Evolutionary conservation across 257 asterid genomes (phyloP).

Genomic region (Scutellaria baicalensis): DNA sequence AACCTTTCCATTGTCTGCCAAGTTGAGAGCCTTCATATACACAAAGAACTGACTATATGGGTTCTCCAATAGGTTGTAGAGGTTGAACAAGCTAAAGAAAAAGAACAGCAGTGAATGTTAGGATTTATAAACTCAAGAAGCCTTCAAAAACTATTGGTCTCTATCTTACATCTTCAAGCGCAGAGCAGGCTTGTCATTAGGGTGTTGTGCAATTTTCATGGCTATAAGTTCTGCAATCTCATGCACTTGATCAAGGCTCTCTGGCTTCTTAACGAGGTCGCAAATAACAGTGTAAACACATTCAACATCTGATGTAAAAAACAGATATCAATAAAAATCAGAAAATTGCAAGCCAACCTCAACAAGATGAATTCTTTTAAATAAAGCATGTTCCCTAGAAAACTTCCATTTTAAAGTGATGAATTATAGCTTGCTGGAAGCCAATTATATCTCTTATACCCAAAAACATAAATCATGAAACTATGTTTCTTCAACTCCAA

Average conservation of each 20-base stretch:
- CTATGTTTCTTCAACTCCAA: background rate
- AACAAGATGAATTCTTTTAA: background rate
- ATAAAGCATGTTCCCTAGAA: background rate
- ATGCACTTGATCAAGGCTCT: conserved; percentile 64
- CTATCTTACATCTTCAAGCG: conserved; percentile 77
- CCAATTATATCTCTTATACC: background rate
- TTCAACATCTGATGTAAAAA: conserved; percentile 65
- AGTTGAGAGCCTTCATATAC: conserved; percentile 80
- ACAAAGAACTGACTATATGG: conserved; percentile 83
- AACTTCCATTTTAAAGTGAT: background rate
- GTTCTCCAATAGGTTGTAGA: conserved; percentile 84
- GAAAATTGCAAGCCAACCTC: background rate
- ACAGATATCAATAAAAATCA: background rate
- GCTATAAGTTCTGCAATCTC: conserved; percentile 80
- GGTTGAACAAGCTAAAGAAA: conserved; percentile 68
- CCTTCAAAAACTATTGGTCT: background rate
- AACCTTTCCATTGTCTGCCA: conserved; percentile 69
- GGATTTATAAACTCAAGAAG: background rate
- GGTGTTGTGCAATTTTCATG: conserved; percentile 63
- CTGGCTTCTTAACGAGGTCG: conserved; percentile 81
- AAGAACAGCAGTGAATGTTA: conserved; percentile 10
- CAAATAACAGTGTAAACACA: conserved; percentile 79
- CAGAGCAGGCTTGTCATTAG: conserved; percentile 66
- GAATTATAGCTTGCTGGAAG: background rate
- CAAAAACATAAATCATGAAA: background rate